Evolutionary conservation across 1,139 yeast genomes (phyloP).

Genomic region (Candida pseudocylindracea): DNA sequence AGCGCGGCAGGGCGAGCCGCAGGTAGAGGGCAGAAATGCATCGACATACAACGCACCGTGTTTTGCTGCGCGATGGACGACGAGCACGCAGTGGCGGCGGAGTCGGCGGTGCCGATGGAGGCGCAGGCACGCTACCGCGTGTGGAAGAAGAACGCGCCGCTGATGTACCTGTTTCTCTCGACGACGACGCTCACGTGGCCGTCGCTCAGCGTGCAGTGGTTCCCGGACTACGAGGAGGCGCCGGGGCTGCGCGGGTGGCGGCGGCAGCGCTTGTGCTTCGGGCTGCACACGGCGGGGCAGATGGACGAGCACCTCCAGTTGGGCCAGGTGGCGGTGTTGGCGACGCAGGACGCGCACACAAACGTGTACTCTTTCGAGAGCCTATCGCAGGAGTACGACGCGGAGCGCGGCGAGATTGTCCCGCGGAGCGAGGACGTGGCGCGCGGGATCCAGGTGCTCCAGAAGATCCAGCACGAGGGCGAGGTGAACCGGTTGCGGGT

Average conservation of each 20-base stretch:
- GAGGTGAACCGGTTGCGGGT: constrained; percentile 18
- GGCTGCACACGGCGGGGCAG: constrained; percentile 5
- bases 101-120: background rate
- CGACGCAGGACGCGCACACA: too few relatives aligned
- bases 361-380: background rate
- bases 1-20: too few relatives aligned
- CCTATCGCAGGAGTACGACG: constrained; percentile 10
- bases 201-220: constrained; percentile 26
- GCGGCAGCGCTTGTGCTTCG: constrained; percentile 3
- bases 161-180: constrained; percentile 23
- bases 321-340: too few relatives aligned
- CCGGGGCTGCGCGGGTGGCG: constrained; percentile 1
- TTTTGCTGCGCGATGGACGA: too few relatives aligned
- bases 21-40: too few relatives aligned
- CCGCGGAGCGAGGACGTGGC: constrained; percentile 3
- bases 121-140: constrained; percentile 12
- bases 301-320: too few relatives aligned
- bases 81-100: too few relatives aligned
- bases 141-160: constrained; percentile 36
- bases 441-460: constrained; percentile 12
- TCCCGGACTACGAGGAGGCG: constrained; percentile 18
- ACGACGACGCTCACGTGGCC: constrained; percentile 34
- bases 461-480: constrained; percentile 19
- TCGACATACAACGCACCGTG: too few relatives aligned
- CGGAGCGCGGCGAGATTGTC: constrained; percentile 18